Conservation (phyloP, 1,284 basidiomycete species). For the Sporisorium reilianum region DNA sequence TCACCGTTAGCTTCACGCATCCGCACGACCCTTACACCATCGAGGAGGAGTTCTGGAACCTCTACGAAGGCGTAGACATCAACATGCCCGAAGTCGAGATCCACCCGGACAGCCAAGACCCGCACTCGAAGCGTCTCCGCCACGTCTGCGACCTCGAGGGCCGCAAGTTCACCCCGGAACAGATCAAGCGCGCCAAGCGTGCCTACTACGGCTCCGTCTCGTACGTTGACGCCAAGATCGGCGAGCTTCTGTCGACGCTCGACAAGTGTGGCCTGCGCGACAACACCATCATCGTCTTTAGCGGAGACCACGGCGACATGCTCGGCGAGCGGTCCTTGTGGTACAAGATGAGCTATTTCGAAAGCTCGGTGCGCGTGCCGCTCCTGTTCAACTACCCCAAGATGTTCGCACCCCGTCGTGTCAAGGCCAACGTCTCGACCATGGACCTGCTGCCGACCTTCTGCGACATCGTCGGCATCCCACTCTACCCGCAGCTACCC, state of each 20-base stretch:
- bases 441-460: conserved; percentile 44
- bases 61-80: conserved; percentile 39
- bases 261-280: conserved; percentile 41
- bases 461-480: conserved; percentile 38
- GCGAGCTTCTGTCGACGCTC: conserved; percentile 26
- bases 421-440: conserved; percentile 41
- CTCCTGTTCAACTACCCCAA: conserved; percentile 45
- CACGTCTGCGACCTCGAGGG: conserved; percentile 43
- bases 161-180: conserved; percentile 32
- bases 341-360: conserved; percentile 52
- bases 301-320: conserved; percentile 46
- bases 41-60: conserved; percentile 39
- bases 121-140: conserved; percentile 43
- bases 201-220: conserved; percentile 44
- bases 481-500: conserved; percentile 30
- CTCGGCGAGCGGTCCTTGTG: conserved; percentile 39
- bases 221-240: conserved; percentile 43
- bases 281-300: conserved; percentile 40
- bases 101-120: conserved; percentile 32
- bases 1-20: conserved; percentile 44
- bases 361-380: conserved; percentile 45
- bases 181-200: conserved; percentile 44
- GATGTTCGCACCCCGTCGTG: conserved; percentile 32
- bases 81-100: conserved; percentile 46
- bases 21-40: conserved; percentile 49